These are phyloP conservation scores for Teratosphaeria zuluensis DNA, from an alignment of 2,329 filamentous ascomycete species.

Conservation along the genomic window DNA sequence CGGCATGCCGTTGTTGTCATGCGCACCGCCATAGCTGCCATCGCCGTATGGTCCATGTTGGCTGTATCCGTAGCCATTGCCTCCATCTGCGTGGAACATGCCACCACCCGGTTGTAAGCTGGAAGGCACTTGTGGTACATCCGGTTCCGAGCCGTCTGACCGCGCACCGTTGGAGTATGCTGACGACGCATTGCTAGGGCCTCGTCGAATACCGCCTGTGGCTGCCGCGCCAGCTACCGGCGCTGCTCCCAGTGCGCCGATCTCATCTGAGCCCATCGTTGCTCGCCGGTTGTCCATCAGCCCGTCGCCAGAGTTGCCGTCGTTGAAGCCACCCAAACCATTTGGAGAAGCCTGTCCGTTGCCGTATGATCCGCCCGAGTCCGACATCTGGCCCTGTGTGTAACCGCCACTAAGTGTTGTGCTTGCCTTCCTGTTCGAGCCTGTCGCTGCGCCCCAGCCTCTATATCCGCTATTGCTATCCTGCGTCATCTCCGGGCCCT, in stretches of 20 bases:
- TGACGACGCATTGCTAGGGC: constrained; percentile 90
- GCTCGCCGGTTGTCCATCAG: constrained; percentile 39
- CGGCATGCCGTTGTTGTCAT: constrained; percentile 56
- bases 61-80: constrained; percentile 44
- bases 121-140: constrained; percentile 4
- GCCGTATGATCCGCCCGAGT: constrained; percentile 49
- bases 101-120: constrained; percentile 15
- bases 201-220: constrained; percentile 62
- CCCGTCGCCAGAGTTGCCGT: constrained; percentile 49
- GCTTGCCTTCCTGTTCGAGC: constrained; percentile 63
- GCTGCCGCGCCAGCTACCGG: constrained; percentile 52
- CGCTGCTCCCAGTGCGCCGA: constrained; percentile 64
- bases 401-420: constrained; percentile 75
- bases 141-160: constrained; percentile 53
- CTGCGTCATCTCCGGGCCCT: constrained; percentile 62
- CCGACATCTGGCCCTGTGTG: constrained; percentile 48
- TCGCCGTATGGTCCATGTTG: constrained; percentile 46
- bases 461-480: constrained; percentile 72
- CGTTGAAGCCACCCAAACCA: constrained; percentile 24
- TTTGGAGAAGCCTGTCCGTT: constrained; percentile 49
- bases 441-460: constrained; percentile 80
- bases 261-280: constrained; percentile 63
- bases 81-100: not conserved
- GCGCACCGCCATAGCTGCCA: constrained; percentile 42
- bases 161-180: constrained; percentile 77